Conservation (phyloP, 805 yeast genomes). For the Maudiozyma saulgeensis region DNA sequence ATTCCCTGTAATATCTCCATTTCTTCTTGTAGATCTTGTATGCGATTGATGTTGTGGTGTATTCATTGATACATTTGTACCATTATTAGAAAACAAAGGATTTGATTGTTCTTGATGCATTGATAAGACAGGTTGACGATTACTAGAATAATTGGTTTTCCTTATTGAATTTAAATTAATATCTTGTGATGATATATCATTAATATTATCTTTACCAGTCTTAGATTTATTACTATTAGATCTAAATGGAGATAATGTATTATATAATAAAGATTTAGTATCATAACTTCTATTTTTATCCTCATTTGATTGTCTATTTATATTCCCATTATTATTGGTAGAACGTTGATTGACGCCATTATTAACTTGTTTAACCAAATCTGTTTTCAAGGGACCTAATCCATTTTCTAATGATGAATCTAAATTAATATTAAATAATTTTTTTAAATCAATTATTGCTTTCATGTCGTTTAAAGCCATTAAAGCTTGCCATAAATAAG, state of each 20-base stretch:
- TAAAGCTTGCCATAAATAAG: slow-evolving; percentile 79
- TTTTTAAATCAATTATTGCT: slow-evolving; percentile 43
- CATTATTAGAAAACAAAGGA: not conserved
- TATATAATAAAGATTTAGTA: not conserved
- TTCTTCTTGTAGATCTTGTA: not conserved
- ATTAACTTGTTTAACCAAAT: not conserved
- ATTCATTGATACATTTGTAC: not conserved
- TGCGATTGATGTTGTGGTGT: too few species aligned
- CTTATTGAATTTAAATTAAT: not conserved
- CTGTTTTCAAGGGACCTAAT: not conserved
- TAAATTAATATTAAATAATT: slow-evolving; percentile 5
- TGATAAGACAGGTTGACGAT: not conserved
- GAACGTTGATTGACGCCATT: too few species aligned
- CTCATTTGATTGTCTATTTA: not conserved
- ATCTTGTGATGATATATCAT: not conserved
- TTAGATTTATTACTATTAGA: not conserved
- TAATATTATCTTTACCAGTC: not conserved
- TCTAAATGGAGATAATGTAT: not conserved
- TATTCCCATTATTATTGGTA: too few species aligned
- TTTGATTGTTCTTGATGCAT: not conserved
- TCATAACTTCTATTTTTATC: not conserved
- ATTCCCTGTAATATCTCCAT: too few species aligned
- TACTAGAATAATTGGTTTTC: not conserved
- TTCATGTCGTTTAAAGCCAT: slow-evolving; percentile 67
- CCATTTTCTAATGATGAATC: not conserved